Percentiles rank a stretch among this genome's conserved stretches.
These are phyloP conservation scores for Galeopsis tetrahit DNA, from an alignment of 257 asterid genomes.

Conservation along the genomic window DNA sequence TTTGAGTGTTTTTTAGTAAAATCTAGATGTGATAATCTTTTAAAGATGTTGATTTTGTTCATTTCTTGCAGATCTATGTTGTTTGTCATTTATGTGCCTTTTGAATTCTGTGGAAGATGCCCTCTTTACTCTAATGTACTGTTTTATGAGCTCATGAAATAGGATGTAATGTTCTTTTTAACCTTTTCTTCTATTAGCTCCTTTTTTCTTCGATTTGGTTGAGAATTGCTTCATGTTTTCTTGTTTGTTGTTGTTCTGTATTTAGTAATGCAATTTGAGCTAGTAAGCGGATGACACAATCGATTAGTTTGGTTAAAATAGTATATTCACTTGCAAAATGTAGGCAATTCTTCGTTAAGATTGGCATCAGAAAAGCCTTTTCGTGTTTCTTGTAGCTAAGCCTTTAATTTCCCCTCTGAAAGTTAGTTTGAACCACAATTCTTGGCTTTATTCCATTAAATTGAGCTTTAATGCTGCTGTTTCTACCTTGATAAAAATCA, in stretches of 20 bases:
- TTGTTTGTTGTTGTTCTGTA: background rate
- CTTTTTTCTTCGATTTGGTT: slow-evolving; percentile 16
- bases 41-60: slow-evolving; percentile 10
- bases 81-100: slow-evolving; percentile 18
- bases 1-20: slow-evolving; percentile 6
- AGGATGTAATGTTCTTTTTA: slow-evolving; percentile 1
- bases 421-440: background rate
- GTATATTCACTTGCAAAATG: slow-evolving; percentile 23
- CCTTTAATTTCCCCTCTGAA: background rate
- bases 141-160: background rate
- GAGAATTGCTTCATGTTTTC: background rate
- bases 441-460: background rate
- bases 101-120: background rate
- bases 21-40: slow-evolving; percentile 5
- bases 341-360: slow-evolving; percentile 19
- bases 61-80: slow-evolving; percentile 39
- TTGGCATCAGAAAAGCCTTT: background rate
- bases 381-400: background rate
- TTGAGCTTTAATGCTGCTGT: slow-evolving; percentile 14
- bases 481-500: background rate
- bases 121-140: background rate
- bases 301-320: background rate
- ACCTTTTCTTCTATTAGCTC: background rate
- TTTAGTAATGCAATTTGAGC: slow-evolving; percentile 25
- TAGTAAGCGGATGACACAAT: background rate